Base-by-base conservation (phyloP, 306 rosid genomes). In the Comarum palustre region DNA sequence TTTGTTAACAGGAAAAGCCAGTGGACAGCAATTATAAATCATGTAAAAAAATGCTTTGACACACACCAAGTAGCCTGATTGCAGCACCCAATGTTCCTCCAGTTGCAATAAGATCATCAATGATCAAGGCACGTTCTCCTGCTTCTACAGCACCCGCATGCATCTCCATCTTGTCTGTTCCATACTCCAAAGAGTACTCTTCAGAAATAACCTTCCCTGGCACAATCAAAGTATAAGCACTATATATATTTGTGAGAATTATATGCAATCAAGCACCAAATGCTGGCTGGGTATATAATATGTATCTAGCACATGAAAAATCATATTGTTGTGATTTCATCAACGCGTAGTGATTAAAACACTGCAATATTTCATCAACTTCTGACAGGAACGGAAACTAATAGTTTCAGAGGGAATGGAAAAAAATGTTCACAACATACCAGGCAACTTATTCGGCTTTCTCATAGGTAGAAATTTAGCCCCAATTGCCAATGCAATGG, bases 381-480 rank as follows among this genome's bases (percentile, higher is more conserved):
- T 73, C 59, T 29, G 22, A 68, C 61, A 41, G 45, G 6, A 54
- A 11, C 34, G 9, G 25, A 68, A 19, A 50, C 24, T 50, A 50
- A 42, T 8, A 47, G 54, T 63, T 65, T 47, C 8, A 27, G 48
- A 13, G 20, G 48, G 69, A 17, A 42, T 4, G 42, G 27, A 31
- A 68, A 13, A 17, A 24, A 38, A 7, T 31, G 59, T 60, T 47
- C 66, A 68, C 15, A 45, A 67, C 55, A 47, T 88, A 92, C 99
- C 99, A 61, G 99, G 99, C 88, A 95, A 83, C 82, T 95, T 95
- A 16, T 88, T 88, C 66, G 99, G 99, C 77, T 95, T 95, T 77
- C 99, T 91, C 93, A 95, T 80, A 42, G 99, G 99, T n/a, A 95
- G 96, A 75, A 95, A 95, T 75, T 95, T 95, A 59, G 96, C 99